Evolutionary conservation across 495 filamentous ascomycete genomes (phyloP).

Genomic region (Xylaria bambusicola): DNA sequence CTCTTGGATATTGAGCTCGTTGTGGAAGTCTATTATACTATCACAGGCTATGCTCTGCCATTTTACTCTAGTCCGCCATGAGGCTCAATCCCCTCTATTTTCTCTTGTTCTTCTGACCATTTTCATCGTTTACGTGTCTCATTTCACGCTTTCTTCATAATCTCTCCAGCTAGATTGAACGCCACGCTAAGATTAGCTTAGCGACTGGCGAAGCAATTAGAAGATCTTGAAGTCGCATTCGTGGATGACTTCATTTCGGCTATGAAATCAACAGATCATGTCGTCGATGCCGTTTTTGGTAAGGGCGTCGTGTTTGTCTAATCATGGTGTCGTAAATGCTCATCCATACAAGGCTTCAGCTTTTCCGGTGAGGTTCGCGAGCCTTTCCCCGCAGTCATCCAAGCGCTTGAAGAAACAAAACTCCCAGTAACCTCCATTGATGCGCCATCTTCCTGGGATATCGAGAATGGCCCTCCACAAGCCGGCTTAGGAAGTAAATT

Average conservation of each 20-base stretch:
- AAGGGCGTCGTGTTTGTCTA: conserved; percentile 25
- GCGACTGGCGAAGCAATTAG: conserved; percentile 81
- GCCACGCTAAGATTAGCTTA: conserved; percentile 30
- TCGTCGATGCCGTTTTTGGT: conserved; percentile 95
- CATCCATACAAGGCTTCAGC: conserved; percentile 67
- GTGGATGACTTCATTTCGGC: conserved; percentile 74
- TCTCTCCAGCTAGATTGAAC: background rate
- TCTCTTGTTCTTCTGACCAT: background rate
- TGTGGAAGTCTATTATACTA: background rate
- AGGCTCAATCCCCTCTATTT: background rate
- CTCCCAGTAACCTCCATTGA: conserved; percentile 86
- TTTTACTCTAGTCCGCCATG: conserved; percentile 6
- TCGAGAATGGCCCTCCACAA: conserved; percentile 78
- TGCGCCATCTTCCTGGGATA: conserved; percentile 91
- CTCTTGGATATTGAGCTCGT: no score
- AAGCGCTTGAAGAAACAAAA: conserved; percentile 67
- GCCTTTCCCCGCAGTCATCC: conserved; percentile 81
- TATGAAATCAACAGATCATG: conserved; percentile 67
- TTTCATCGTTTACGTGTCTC: background rate
- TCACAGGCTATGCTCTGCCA: background rate
- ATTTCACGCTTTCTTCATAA: background rate
- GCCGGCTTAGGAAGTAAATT: conserved; percentile 79
- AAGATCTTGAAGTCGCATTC: conserved; percentile 81
- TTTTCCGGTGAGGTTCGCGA: conserved; percentile 91
- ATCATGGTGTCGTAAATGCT: conserved; percentile 15